Base-by-base conservation (phyloP, 2,329 filamentous ascomycete genomes). In the Colletotrichum abscissum region DNA sequence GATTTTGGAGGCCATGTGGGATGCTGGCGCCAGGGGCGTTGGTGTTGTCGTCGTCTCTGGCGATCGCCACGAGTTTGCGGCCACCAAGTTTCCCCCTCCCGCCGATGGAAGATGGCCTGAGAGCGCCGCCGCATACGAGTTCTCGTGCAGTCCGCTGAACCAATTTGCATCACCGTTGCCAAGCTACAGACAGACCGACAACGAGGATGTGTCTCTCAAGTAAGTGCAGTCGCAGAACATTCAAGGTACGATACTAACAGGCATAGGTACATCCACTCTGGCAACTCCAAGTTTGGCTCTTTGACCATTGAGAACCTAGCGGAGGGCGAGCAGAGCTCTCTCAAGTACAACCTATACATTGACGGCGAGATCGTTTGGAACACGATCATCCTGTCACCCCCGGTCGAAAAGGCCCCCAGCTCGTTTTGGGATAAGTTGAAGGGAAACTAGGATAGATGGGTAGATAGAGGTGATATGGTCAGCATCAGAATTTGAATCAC, bases 1-100 rank as follows among this genome's bases (percentile, higher is more conserved):
- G 68, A 89, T 98, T 30, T 91, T 99, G 16, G 93, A 98, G 81
- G 94, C 94, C 2, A 98, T 98, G 90, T 98, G 97, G 95, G 92
- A 94, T 74, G 92, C 93, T 0, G 92, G 94, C n/a, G 85, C 90
- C 1, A 89, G 90, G 5, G 93, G 94, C 7, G 86, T 93, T 6
- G 94, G 95, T 28, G 92, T 98, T 8, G 88, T 98, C 3, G 87
- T 98, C 14, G 86, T 99, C 12, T 97, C 93, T 19, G 97, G 97
- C 1, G 97, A 99, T 79, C 88, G 97, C n/a, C 97, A 99, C 80
- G 97, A 99, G 82, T 98, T 98, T 81, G 97, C 94, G 1, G 95
- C 96, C 0, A 98, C 96, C 0, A 91, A 92, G 62, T 93, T 93
- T 84, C 92, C 87, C 19, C 91, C 88, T n/a, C 90, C 87, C 74